These are phyloP conservation scores for Alternaria consortialis DNA, from an alignment of 2,329 filamentous ascomycete genomes.

Conservation along the genomic window DNA sequence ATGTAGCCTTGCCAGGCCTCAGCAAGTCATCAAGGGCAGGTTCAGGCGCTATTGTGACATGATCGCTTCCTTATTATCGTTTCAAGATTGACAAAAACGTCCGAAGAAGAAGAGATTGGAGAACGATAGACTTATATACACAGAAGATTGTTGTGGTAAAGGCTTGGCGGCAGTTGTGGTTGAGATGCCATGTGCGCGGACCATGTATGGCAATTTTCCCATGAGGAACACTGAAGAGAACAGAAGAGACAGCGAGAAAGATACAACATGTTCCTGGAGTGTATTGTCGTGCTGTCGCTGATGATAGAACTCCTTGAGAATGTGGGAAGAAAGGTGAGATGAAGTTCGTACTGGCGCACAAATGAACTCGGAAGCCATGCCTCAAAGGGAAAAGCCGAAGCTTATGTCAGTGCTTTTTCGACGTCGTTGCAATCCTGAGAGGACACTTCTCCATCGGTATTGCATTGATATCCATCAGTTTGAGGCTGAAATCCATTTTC, in stretches of 20 bases:
- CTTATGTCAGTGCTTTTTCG: conserved; percentile 1
- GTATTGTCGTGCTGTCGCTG: background rate
- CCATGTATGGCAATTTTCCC: background rate
- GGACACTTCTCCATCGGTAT: background rate
- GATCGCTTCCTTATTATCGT: background rate
- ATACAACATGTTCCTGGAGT: background rate
- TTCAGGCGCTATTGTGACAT: background rate
- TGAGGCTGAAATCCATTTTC: background rate
- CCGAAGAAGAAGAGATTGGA: background rate
- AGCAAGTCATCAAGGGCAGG: no score
- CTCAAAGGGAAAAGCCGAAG: conserved; percentile 7
- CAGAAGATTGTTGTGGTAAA: no score
- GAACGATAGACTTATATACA: no score
- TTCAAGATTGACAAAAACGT: conserved; percentile 10
- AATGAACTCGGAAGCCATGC: conserved; percentile 7
- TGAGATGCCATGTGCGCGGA: background rate
- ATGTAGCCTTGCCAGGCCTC: no score
- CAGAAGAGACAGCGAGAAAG: background rate
- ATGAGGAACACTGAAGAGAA: background rate
- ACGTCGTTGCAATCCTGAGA: background rate
- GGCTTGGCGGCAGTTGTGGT: background rate
- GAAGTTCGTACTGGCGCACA: background rate
- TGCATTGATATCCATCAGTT: background rate
- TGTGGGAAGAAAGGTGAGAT: conserved; percentile 4
- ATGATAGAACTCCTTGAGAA: background rate